Percentiles rank a stretch among this genome's conserved stretches.
phyloP scores from a whole-genome alignment of 2,329 filamentous ascomycete species.

The Juglanconis oblonga region DNA sequence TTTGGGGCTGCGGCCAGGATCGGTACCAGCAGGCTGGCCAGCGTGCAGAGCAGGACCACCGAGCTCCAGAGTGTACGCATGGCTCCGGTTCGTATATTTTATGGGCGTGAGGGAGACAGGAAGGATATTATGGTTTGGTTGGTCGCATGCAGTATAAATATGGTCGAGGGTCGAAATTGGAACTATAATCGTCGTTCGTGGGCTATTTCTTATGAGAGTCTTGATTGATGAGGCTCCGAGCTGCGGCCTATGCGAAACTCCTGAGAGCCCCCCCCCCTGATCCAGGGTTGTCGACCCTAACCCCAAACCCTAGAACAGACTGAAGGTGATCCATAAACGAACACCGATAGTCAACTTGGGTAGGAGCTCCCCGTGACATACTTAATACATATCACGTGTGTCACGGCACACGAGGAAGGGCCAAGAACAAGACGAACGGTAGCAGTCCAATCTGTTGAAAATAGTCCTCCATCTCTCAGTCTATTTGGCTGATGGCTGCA shows the following conservation, averaged over 20 bases:
- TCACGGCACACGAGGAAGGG: too few relatives aligned
- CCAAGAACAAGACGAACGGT: too few relatives aligned
- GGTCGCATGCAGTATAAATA: background rate
- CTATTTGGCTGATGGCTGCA: too few relatives aligned
- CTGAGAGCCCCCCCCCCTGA: background rate
- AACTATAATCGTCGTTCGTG: background rate
- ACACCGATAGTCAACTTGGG: too few relatives aligned
- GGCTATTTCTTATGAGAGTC: too few relatives aligned
- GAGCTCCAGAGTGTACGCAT: background rate
- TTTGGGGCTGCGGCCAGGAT: background rate
- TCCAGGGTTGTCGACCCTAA: too few relatives aligned
- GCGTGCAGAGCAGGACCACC: background rate
- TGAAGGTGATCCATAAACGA: too few relatives aligned
- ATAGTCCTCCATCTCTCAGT: too few relatives aligned
- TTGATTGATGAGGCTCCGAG: background rate
- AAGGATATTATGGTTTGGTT: background rate
- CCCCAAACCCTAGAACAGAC: background rate
- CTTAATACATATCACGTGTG: background rate
- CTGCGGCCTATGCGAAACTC: background rate
- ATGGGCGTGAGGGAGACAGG: background rate
- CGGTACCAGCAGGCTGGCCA: constrained; percentile 6
- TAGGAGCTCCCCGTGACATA: too few relatives aligned
- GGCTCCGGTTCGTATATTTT: background rate
- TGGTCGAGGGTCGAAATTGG: background rate
- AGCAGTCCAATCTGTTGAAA: too few relatives aligned